Base-by-base conservation (phyloP, 495 filamentous ascomycete species). In the Penicillium longicatenatum region DNA sequence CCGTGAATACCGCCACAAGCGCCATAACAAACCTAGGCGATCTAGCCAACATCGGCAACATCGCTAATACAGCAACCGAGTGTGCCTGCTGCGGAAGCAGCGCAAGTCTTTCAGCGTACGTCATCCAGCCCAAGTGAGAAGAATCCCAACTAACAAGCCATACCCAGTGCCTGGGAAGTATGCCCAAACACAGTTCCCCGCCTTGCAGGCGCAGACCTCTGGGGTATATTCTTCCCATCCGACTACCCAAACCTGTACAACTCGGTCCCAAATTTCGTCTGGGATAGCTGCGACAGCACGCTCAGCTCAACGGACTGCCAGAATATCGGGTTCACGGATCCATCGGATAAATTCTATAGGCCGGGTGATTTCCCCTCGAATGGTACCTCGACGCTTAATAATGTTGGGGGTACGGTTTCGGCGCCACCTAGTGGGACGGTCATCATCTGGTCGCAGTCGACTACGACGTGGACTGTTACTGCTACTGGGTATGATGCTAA, bases 61-160 rank as follows among this genome's bases (percentile, higher is more conserved):
- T 68, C 24, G 61, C 62, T 3, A 43, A 50, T 0, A 52, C 55
- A 30, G 64, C 67, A 0, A 59, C 62, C 1, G 58, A 68, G 10
- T 70, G 67, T 21, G 67, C 67, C 17, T 70, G 67, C 54, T 70
- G 67, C 35, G 67, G 67, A 19, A 65, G 64, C 4, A 70, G 67
- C 26, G 65, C 67, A n/a, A 65, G 62, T 59, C 61, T 68, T 49
- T 70, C 67, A 11, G 54, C 67, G 67, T 70, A 60, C 42, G 67
- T 55, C 21, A 6, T 39, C 0, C 22, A 30, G 11, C 9, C 20
- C 7, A 11, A 10, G 30, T 20, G 5, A 7, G 1, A 43, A 54
- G 1, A 42, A 14, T 11, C 29, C 47, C 53, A 26, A 19, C 20
- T 42, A 48, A 56, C 11, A 58, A 22, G 17, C 4, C 41, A 17